Evolutionary conservation across 2,329 filamentous ascomycete genomes (phyloP), one percentile per base, ranked within the genome.

Genomic region (Colletotrichum eremochloae): DNA sequence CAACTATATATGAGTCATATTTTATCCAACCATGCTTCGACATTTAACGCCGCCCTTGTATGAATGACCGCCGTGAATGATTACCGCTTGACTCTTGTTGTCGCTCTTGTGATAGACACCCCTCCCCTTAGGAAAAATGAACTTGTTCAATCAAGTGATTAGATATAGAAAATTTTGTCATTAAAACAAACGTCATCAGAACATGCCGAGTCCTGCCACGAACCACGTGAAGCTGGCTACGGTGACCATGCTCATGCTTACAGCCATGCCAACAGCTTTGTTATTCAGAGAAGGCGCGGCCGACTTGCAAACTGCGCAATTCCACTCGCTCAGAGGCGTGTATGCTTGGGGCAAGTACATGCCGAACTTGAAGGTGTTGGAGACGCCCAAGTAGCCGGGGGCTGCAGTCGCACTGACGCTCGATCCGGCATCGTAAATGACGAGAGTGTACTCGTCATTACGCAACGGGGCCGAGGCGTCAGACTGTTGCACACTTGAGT

Each of bases 181-280:
- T 64, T 46, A 46, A 42, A 64, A 50, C 31, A 50, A 18, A 38
- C 18, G 36, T 73, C 63, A 60, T 73, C 56, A 74, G n/a, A 84
- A 78, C 46, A 82, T 76, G 11, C 80, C 82, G 14, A 89, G 36
- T 52, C 68, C 71, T 15, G 63, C 55, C 31, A 91, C 88, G 75
- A 91, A 91, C 89, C 89, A 91, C 40, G 89, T 91, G 75, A 92
- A 91, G 78, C 87, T 89, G 40, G 88, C 74, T 5, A 91, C 82
- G 1, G 89, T 91, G 55, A 90, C 78, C 42, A 87, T 61, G 75
- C 86, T 85, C 86, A 91, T 90, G 15, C 83, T 82, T 62, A 89
- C 56, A 46, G 86, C 86, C 68, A 90, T 84, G 7, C 84, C 82
- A 11, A 90, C 46, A 1, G 86, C 86, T 53, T 84, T 83, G 72